These are phyloP conservation scores for Sporisorium graminicola DNA, from an alignment of 1,284 basidiomycete genomes.

Conservation along the genomic window DNA sequence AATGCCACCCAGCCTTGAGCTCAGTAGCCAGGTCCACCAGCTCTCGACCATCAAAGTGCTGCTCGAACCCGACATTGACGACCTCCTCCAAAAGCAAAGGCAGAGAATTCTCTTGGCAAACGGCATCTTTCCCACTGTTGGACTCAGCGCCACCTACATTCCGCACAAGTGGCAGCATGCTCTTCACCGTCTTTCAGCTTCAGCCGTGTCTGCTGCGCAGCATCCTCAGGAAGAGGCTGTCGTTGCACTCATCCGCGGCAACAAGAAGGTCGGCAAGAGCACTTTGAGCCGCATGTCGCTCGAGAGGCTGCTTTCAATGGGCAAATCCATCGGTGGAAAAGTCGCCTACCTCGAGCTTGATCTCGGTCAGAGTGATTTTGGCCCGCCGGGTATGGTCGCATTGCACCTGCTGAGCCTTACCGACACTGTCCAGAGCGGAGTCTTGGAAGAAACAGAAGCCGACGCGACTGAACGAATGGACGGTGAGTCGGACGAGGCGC, in stretches of 20 bases:
- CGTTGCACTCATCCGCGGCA: conserved; percentile 79
- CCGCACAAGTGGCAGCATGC: conserved; percentile 40
- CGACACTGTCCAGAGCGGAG: not conserved
- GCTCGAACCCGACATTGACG: conserved; percentile 18
- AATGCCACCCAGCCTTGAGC: conserved; percentile 26
- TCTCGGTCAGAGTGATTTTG: conserved; percentile 93
- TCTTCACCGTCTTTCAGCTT: conserved; percentile 16
- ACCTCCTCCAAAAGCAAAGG: conserved; percentile 16
- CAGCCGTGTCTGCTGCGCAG: conserved; percentile 25
- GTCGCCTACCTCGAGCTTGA: conserved; percentile 94
- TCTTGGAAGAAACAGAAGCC: not conserved
- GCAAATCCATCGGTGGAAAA: conserved; percentile 72
- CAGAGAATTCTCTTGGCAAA: conserved; percentile 12
- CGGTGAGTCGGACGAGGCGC: not conserved
- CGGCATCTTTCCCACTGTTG: conserved; percentile 16
- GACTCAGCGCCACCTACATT: conserved; percentile 43
- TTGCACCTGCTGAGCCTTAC: conserved; percentile 76
- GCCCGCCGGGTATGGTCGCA: conserved; percentile 85
- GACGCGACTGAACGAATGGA: not conserved
- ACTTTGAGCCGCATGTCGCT: conserved; percentile 81
- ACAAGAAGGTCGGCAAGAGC: conserved; percentile 90
- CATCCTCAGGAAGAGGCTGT: conserved; percentile 41
- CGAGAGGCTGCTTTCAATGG: conserved; percentile 77
- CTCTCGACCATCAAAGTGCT: conserved; percentile 38
- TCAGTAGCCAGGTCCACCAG: conserved; percentile 19